Percentiles rank a stretch among this genome's conserved stretches.
These are phyloP conservation scores for Aspergillus sp. DNA, from an alignment of 2,329 filamentous ascomycete species.

Conservation along the genomic window DNA sequence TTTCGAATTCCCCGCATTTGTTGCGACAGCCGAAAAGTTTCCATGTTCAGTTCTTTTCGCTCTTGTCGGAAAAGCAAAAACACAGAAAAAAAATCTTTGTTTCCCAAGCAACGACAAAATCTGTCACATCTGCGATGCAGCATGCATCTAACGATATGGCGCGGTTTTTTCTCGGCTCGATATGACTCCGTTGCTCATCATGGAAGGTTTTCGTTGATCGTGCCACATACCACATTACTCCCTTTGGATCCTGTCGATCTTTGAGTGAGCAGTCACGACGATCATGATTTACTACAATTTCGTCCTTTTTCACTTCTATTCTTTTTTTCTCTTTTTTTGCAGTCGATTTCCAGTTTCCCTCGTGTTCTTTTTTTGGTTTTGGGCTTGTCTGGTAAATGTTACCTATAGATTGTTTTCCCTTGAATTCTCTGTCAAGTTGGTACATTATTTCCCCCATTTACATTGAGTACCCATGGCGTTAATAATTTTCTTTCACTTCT, in stretches of 20 bases:
- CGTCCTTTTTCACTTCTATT: slow-evolving; percentile 24
- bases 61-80: slow-evolving; percentile 22
- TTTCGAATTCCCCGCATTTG: slow-evolving; percentile 27
- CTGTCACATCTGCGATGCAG: slow-evolving; percentile 13
- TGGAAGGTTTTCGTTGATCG: slow-evolving; percentile 10
- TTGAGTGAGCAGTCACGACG: slow-evolving; percentile 29
- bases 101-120: slow-evolving; percentile 18
- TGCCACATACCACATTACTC: slow-evolving; percentile 9
- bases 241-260: slow-evolving; percentile 12
- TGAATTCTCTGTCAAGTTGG: slow-evolving; percentile 20
- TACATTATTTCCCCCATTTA: slow-evolving; percentile 21
- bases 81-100: slow-evolving; percentile 25
- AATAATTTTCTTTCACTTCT: too few species aligned
- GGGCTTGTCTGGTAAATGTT: slow-evolving; percentile 32
- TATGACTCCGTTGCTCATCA: slow-evolving; percentile 11
- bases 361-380: slow-evolving; percentile 13
- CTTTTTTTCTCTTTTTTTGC: slow-evolving; percentile 23
- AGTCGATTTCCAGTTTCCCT: slow-evolving; percentile 5
- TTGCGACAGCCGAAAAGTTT: slow-evolving; percentile 28
- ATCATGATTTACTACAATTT: slow-evolving; percentile 30
- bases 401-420: slow-evolving; percentile 34
- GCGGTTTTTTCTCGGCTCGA: slow-evolving; percentile 9
- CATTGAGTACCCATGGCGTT: too few species aligned
- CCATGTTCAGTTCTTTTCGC: slow-evolving; percentile 20
- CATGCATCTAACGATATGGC: slow-evolving; percentile 12